Base-by-base conservation (phyloP, 1,284 basidiomycete genomes). In the Ganoderma multipileum region DNA sequence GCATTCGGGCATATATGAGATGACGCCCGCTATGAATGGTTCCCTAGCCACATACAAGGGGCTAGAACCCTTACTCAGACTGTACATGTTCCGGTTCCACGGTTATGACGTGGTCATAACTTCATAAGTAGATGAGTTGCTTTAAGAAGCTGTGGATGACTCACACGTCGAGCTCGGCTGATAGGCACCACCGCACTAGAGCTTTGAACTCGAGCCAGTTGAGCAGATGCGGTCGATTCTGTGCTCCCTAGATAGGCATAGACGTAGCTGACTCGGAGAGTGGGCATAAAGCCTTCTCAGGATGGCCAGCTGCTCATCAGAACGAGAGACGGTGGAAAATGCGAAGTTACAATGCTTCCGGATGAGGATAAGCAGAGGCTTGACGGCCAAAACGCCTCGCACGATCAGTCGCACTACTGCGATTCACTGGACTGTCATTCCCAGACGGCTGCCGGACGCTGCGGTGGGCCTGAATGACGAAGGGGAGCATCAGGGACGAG, bases 401-500 rank as follows among this genome's bases (percentile, higher is more conserved):
- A 28, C 58, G 58, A 60, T 60, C 38, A 41, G 12, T 60, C 58
- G 58, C 58, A 60, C 58, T 23, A 18, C 23, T 59, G 57, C 38
- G n/a, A 52, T 26, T 23, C 20, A 50, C 47, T 12, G 47, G 41
- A 26, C 23, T 41, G 23, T 60, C 23, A 12, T 23, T 60, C 58
- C 36, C 57, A 58, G 36, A 36, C 55, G 30, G 36, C 44, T 38
- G 38, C 18, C n/a, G 55, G 28, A 30, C 6, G 38, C 38, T 39
- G 36, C 38, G 58, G 38, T 42, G 58, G 12, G n/a, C 58, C 58
- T 41, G 38, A 14, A 60, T 38, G 23, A 30, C 55, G 55, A 16
- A 23, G 55, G 55, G 18, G 20, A 36, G 33, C n/a, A 23, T 16
- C 58, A 41, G 58, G 52, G 7, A 60, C 38, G 30, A 39, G 57